Evolutionary conservation across 1,139 yeast genomes (phyloP), one percentile per base, ranked within the genome.

Genomic region (Taphrina wiesneri): DNA sequence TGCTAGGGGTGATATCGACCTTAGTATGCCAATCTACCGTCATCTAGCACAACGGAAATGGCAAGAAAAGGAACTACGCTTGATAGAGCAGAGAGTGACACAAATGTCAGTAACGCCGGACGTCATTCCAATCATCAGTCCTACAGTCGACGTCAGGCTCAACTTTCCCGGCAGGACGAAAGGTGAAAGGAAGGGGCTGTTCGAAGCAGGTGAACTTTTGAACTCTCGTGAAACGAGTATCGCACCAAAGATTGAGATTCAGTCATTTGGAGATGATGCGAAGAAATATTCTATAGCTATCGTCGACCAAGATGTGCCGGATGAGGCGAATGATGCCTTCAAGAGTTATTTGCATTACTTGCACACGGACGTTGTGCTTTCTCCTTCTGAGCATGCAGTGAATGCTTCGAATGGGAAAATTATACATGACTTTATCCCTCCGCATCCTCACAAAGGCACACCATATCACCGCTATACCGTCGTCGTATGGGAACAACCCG

Each of bases 241-340:
- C 71, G 88, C 92, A 21, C 99, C 99, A 43, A 81, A 85, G 26
- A 79, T 93, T 66, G 82, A 84, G 74, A 80, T 93, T 56, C 88
- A 87, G 73, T 93, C 90, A 74, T 92, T 85, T 74, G 90, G 87
- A 47, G 79, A 79, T 46, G 73, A 72, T 41, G 77, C 77, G 4
- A 79, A 83, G 65, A 78, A 85, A 66, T 93, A 90, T 77, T 85
- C 97, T 0, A 82, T 92, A 9, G 76, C 92, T 57, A 77, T 93
- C 67, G 95, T 93, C 23, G 93, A 93, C 75, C 97, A 98, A 26
- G 99, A 93, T 76, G 85, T 87, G 61, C 97, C 98, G 28, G 91
- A 92, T 73, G 75, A 90, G 67, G 80, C 77, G 51, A 81, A 78
- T 41, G 92, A 93, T 78, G 78, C 89, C 0, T 93, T 78, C 79